These are phyloP conservation scores for Fomitopsis schrenkii DNA, from an alignment of 1,284 basidiomycete genomes.

Conservation along the genomic window DNA sequence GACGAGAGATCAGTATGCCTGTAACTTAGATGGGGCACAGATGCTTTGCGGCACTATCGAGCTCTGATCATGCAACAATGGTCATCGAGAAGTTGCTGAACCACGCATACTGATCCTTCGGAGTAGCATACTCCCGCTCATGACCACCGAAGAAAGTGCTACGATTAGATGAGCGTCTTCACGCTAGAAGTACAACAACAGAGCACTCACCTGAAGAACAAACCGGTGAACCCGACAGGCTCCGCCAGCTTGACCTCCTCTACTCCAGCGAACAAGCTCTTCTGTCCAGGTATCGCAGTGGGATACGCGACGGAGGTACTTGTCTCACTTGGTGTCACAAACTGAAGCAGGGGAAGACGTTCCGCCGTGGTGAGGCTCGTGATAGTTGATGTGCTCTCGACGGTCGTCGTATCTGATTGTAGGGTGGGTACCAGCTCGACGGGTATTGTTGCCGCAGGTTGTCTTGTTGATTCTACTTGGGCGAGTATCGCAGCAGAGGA, in stretches of 20 bases:
- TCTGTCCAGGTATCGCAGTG: conserved; percentile 7
- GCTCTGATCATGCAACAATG: conserved; percentile 23
- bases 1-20: no score
- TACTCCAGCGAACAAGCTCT: neutral
- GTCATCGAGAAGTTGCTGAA: conserved; percentile 62
- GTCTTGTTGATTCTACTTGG: neutral
- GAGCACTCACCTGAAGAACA: conserved; percentile 66
- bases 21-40: no score
- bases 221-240: conserved; percentile 53
- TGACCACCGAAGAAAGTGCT: conserved; percentile 84
- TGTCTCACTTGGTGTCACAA: conserved; percentile 16
- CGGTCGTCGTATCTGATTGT: neutral
- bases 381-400: neutral
- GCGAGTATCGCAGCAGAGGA: neutral
- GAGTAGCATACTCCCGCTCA: conserved; percentile 56
- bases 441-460: neutral
- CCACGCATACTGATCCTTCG: conserved; percentile 68
- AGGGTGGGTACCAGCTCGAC: neutral
- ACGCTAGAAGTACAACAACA: neutral
- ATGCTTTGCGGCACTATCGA: neutral
- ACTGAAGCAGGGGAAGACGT: conserved; percentile 12
- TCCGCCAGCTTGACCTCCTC: conserved; percentile 7
- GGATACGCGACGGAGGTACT: conserved; percentile 17
- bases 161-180: neutral
- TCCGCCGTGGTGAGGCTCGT: conserved; percentile 12